phyloP scores from a whole-genome alignment of 768 basidiomycete genomes.

The Macrolepiota dolichaula region DNA sequence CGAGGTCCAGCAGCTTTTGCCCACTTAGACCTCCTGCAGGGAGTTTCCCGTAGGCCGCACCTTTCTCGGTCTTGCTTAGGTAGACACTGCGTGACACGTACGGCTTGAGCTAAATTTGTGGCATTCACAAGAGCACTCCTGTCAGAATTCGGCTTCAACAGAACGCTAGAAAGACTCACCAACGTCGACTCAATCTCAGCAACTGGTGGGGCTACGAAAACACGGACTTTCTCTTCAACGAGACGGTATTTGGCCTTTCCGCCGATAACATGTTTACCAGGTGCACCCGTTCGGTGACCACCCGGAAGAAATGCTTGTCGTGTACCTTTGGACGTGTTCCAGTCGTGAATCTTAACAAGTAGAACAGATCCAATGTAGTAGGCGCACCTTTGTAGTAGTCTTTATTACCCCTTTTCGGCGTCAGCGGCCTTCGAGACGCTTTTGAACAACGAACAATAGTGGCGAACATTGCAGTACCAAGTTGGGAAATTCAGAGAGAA shows the following conservation, averaged over 20 bases:
- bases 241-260: conserved; percentile 82
- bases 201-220: conserved; percentile 78
- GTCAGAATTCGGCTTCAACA: too few relatives aligned
- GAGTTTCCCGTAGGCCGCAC: conserved; percentile 34
- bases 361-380: neutral
- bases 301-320: conserved; percentile 82
- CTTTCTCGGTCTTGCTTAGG: conserved; percentile 31
- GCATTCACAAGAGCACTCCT: too few relatives aligned
- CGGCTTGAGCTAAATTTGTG: conserved; percentile 53
- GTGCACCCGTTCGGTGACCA: conserved; percentile 83
- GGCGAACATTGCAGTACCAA: conserved; percentile 57
- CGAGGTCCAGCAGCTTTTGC: neutral
- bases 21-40: conserved; percentile 1
- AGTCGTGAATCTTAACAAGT: neutral
- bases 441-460: conserved; percentile 71
- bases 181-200: conserved; percentile 55
- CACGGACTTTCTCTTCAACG: conserved; percentile 77
- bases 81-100: conserved; percentile 54
- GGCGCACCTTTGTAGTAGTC: conserved; percentile 92
- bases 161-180: conserved; percentile 25
- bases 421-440: conserved; percentile 80
- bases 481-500: conserved; percentile 12
- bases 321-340: conserved; percentile 49
- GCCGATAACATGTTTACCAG: conserved; percentile 76
- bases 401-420: conserved; percentile 87